Evolutionary conservation across 1,284 basidiomycete genomes (phyloP).

Genomic region (Singerocomus inundabilis): DNA sequence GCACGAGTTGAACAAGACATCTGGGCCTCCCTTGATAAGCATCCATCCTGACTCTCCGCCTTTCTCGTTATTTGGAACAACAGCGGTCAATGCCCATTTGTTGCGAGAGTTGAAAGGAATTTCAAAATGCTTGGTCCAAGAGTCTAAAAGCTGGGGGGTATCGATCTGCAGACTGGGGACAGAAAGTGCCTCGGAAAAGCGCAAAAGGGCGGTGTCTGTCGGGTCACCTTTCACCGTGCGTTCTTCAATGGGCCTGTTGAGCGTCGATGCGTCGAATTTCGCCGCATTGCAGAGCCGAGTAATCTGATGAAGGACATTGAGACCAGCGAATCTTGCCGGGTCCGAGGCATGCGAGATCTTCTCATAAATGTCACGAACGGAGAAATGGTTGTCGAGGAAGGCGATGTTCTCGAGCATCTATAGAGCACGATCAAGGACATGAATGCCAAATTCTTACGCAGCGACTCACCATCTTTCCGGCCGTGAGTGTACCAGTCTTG

Average conservation of each 20-base stretch:
- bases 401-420: slow-evolving; percentile 43
- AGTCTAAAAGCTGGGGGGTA: slow-evolving; percentile 22
- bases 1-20: slow-evolving; percentile 55
- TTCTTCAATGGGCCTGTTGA: slow-evolving; percentile 38
- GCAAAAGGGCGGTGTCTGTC: slow-evolving; percentile 60
- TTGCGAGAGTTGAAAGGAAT: slow-evolving; percentile 64
- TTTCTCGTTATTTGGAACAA: slow-evolving; percentile 11
- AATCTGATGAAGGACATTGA: slow-evolving; percentile 41
- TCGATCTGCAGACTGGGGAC: slow-evolving; percentile 18
- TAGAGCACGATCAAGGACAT: background rate
- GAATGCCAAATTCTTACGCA: background rate
- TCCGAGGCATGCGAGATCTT: slow-evolving; percentile 15
- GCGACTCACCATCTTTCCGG: slow-evolving; percentile 36
- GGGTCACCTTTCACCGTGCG: slow-evolving; percentile 58
- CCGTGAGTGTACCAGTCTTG: slow-evolving; percentile 49
- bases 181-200: slow-evolving; percentile 51
- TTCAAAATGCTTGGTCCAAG: slow-evolving; percentile 37
- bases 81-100: slow-evolving; percentile 55
- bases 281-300: slow-evolving; percentile 63
- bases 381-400: slow-evolving; percentile 38
- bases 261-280: slow-evolving; percentile 43
- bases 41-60: slow-evolving; percentile 30
- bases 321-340: slow-evolving; percentile 12
- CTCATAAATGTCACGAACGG: slow-evolving; percentile 25
- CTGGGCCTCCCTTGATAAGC: slow-evolving; percentile 58